Percentiles rank a stretch among this genome's conserved stretches.
phyloP scores from a whole-genome alignment of 108 stramenopile genomes.

The Aureococcus anophagefferens region DNA sequence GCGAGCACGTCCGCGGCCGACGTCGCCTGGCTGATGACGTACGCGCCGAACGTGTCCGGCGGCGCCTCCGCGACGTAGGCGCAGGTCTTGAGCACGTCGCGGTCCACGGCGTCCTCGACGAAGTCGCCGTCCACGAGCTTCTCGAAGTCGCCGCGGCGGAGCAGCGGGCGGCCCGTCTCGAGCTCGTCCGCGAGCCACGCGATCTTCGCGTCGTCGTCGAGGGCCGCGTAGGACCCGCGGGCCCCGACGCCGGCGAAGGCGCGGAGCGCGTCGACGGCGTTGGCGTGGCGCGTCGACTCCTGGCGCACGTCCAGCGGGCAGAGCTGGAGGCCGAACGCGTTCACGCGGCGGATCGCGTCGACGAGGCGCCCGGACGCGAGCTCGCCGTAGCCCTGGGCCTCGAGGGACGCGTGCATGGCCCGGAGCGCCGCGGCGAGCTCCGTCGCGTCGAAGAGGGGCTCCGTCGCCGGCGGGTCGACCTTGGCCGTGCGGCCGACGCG shows the following conservation, averaged over 20 bases:
- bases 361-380: slow-evolving; percentile 76
- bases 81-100: slow-evolving; percentile 58
- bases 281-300: slow-evolving; percentile 77
- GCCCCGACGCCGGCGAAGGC: slow-evolving; percentile 78
- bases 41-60: slow-evolving; percentile 76
- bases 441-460: slow-evolving; percentile 48
- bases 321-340: slow-evolving; percentile 78
- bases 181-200: slow-evolving; percentile 76
- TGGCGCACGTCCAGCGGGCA: slow-evolving; percentile 90
- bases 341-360: slow-evolving; percentile 82
- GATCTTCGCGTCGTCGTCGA: slow-evolving; percentile 76
- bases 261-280: slow-evolving; percentile 85
- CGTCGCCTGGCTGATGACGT: slow-evolving; percentile 85
- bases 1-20: slow-evolving; percentile 87
- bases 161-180: slow-evolving; percentile 68
- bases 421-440: slow-evolving; percentile 67
- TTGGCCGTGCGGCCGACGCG: slow-evolving; percentile 3
- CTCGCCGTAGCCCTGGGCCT: slow-evolving; percentile 63
- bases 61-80: slow-evolving; percentile 59
- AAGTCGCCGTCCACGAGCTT: slow-evolving; percentile 42
- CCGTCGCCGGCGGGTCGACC: slow-evolving; percentile 44
- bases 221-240: slow-evolving; percentile 62
- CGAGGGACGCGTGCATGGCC: slow-evolving; percentile 71
- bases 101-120: slow-evolving; percentile 23
- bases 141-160: slow-evolving; percentile 55